A percentile compares a stretch with the other conserved stretches of the same genome.
phyloP scores from a whole-genome alignment of 805 yeast genomes.

The Wickerhamomyces rabaulensis region DNA sequence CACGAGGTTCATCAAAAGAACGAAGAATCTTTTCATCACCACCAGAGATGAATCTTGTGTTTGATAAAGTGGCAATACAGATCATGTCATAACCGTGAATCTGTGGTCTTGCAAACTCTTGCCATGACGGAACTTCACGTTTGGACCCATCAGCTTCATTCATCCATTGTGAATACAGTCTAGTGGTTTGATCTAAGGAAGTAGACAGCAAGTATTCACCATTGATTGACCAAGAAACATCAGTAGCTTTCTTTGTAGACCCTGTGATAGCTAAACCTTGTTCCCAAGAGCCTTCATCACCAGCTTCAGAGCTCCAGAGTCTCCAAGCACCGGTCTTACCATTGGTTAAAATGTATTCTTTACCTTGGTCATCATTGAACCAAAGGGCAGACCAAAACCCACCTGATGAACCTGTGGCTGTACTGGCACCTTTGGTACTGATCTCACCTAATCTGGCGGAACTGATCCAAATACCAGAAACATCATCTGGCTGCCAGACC shows the following conservation, averaged over 20 bases:
- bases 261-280: constrained; percentile 67
- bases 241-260: constrained; percentile 68
- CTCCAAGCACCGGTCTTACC: constrained; percentile 95
- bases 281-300: constrained; percentile 33
- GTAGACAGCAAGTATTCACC: constrained; percentile 71
- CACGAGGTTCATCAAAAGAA: constrained; percentile 81
- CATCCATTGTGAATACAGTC: constrained; percentile 68
- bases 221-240: constrained; percentile 63
- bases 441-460: constrained; percentile 81
- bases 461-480: constrained; percentile 89
- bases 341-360: constrained; percentile 63
- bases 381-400: constrained; percentile 70
- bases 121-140: constrained; percentile 49
- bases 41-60: constrained; percentile 74
- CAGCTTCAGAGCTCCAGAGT: constrained; percentile 44
- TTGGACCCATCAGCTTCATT: constrained; percentile 25
- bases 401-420: constrained; percentile 94
- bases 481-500: constrained; percentile 86
- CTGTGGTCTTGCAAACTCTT: constrained; percentile 94
- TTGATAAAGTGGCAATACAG: constrained; percentile 57
- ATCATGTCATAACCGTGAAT: constrained; percentile 98
- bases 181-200: constrained; percentile 89
- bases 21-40: constrained; percentile 94
- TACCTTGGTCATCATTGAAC: constrained; percentile 40
- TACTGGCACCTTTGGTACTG: constrained; percentile 93